Evolutionary conservation across 2,329 filamentous ascomycete genomes (phyloP).

Genomic region (Neonectria sp.): DNA sequence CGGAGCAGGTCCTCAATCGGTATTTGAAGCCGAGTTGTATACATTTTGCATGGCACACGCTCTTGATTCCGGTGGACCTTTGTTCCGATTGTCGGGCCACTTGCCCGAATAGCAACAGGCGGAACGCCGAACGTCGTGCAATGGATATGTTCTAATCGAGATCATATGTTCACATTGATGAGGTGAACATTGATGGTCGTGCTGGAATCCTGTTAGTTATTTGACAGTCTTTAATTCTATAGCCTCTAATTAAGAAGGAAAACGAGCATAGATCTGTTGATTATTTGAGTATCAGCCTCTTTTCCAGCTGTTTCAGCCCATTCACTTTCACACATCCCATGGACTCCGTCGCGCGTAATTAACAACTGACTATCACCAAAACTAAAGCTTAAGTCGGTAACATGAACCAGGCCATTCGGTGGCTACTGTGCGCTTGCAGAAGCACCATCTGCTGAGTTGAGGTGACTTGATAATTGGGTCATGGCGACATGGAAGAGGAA

Average conservation of each 20-base stretch:
- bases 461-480: neutral
- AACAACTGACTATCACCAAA: neutral
- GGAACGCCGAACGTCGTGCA: constrained; percentile 1
- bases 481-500: neutral
- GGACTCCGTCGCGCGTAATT: neutral
- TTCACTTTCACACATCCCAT: neutral
- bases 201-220: neutral
- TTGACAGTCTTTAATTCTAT: neutral
- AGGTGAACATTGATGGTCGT: neutral
- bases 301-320: neutral
- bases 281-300: neutral
- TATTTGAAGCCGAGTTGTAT: constrained; percentile 45
- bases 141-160: neutral
- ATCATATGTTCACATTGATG: neutral
- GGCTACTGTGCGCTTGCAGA: neutral
- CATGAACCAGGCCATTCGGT: neutral
- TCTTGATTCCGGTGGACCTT: constrained; percentile 32
- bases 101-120: constrained; percentile 26
- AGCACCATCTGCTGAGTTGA: neutral
- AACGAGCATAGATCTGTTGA: neutral
- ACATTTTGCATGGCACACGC: constrained; percentile 41
- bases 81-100: constrained; percentile 37
- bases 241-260: neutral
- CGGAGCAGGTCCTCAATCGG: constrained; percentile 47
- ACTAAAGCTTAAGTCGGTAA: neutral